Evolutionary conservation across 1,284 basidiomycete species (phyloP), one percentile per base, ranked within the genome.

Genomic region (Rhodotorula sp.): DNA sequence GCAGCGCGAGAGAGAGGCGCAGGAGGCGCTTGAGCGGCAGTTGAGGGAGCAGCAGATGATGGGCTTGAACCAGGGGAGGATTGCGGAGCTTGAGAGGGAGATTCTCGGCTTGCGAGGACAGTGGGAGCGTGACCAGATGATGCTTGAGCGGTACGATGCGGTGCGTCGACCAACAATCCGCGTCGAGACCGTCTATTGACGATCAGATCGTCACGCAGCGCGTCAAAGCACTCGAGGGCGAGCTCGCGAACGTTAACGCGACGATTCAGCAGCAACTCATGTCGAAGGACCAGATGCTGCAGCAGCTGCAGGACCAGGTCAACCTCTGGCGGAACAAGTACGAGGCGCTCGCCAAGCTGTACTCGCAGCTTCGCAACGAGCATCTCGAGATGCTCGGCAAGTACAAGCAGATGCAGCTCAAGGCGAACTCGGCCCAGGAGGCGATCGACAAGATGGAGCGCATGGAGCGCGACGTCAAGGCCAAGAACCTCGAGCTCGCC

Each of bases 361-460:
- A 99, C 84, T 96, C 93, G 76, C 96, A 99, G 80, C 87, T 99
- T 18, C 90, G 96, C 56, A 90, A 91, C 46, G 96, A 99, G 80
- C 96, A 99, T 81, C 85, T 99, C 64, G 96, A 99, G 77, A 91
- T 99, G 87, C 87, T 99, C 59, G 87, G 89, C 77, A 98, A 96
- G 82, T 95, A 92, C 85, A 99, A 99, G 84, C 90, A 92, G 78
- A 87, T 96, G 86, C 94, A 99, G 80, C 87, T 99, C 77, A 98
- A 97, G 81, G 96, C 96, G 28, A 96, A 94, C 80, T 97, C 94
- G 64, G 94, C 96, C 0, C 95, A 98, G 80, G 96, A 99, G 81
- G 92, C 95, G n/a, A 90, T 99, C 62, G 95, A 99, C 81, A 89
- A 89, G 78, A 98, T 99, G 94, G 96, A 99, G 81, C 86, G 94